These are phyloP conservation scores for Neopestalotiopsis sp. DNA, from an alignment of 2,329 filamentous ascomycete species.

Conservation along the genomic window DNA sequence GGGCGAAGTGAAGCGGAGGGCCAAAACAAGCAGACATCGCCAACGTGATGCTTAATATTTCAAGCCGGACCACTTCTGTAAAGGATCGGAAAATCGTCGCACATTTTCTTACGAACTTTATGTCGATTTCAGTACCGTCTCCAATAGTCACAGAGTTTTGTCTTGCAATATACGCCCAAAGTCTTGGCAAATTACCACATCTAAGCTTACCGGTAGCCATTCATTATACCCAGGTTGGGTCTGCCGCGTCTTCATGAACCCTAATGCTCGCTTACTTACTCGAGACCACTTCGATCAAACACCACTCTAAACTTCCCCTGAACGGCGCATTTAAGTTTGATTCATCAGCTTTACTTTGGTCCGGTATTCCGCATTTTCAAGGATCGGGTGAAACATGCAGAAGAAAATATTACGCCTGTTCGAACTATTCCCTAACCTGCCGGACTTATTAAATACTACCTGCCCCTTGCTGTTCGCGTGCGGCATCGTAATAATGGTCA, in stretches of 20 bases:
- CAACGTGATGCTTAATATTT: too few species aligned
- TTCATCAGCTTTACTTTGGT: not conserved
- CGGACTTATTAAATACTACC: not conserved
- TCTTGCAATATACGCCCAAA: conserved; percentile 1
- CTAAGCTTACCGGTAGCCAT: not conserved
- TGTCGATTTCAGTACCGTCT: not conserved
- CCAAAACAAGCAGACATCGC: too few species aligned
- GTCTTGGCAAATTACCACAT: not conserved
- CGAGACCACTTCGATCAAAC: not conserved
- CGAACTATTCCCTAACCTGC: too few species aligned
- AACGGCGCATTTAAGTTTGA: not conserved
- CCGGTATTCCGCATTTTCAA: not conserved
- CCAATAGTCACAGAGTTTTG: not conserved
- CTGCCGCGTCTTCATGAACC: not conserved
- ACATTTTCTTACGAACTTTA: too few species aligned
- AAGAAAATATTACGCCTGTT: not conserved
- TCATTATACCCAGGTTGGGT: not conserved
- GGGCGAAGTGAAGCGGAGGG: too few species aligned
- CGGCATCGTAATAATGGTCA: not conserved
- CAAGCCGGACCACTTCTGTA: too few species aligned
- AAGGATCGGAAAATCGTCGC: too few species aligned
- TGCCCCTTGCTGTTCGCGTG: not conserved
- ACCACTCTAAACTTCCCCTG: not conserved
- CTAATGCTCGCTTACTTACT: not conserved
- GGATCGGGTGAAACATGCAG: not conserved